A percentile compares a stretch with the other conserved stretches of the same genome.
phyloP scores from a whole-genome alignment of 2,329 filamentous ascomycete genomes.

The Incumbomyces lentus region DNA sequence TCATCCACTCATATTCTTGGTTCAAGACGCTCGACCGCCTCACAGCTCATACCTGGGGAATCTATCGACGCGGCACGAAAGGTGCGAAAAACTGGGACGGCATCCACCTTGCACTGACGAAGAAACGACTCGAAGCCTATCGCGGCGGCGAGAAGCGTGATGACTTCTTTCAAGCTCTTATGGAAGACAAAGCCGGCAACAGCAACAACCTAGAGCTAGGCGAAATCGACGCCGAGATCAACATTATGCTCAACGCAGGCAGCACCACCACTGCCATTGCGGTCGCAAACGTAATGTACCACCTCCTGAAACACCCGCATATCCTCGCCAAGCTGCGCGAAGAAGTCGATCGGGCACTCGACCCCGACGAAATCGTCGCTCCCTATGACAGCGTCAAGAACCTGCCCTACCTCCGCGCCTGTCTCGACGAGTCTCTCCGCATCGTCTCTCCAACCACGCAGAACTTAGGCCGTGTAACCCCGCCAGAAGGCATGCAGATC shows the following conservation, averaged over 20 bases:
- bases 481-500: conserved; percentile 34
- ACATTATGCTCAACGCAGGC: conserved; percentile 22
- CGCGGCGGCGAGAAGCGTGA: conserved; percentile 42
- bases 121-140: conserved; percentile 36
- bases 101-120: conserved; percentile 36
- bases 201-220: conserved; percentile 32
- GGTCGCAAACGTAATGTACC: conserved; percentile 34
- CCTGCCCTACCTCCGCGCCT: conserved; percentile 43
- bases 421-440: conserved; percentile 41
- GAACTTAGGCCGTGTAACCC: conserved; percentile 37
- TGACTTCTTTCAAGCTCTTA: conserved; percentile 45
- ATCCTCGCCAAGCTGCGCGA: conserved; percentile 14
- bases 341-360: conserved; percentile 39
- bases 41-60: conserved; percentile 7
- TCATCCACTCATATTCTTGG: conserved; percentile 1
- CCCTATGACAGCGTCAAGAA: conserved; percentile 43
- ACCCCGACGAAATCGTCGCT: conserved; percentile 32
- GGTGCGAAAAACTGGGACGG: conserved; percentile 31
- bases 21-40: conserved; percentile 8
- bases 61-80: conserved; percentile 9
- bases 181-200: conserved; percentile 36
- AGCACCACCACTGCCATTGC: conserved; percentile 17
- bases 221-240: conserved; percentile 11
- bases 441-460: conserved; percentile 36
- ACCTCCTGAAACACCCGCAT: conserved; percentile 40